Evolutionary conservation across 148 eudicot species (phyloP), one percentile per base, ranked within the genome.

Genomic region (Fagopyrum esculentum): DNA sequence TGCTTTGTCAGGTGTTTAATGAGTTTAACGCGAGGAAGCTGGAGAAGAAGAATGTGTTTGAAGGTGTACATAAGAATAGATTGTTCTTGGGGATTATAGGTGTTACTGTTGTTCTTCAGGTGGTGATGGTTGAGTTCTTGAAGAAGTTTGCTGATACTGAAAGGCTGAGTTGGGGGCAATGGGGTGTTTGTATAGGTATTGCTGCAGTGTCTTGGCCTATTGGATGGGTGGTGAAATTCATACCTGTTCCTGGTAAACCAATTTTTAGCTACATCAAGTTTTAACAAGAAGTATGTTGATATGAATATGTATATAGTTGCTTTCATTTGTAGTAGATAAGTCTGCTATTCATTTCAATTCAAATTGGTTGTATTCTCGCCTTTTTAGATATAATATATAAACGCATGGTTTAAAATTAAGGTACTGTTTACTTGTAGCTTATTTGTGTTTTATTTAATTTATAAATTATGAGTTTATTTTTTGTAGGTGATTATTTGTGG

Each of bases 41-140:
- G 0, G 81, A 81, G 76, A 81, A 78, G 74, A 71, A 78, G 81
- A 78, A 81, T 66, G 79, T 81, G 30, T 81, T 81, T 17, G 61
- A 74, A 40, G 84, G 84, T 6, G 75, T 81, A 55, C 78, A 61
- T 9, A 81, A 45, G 71, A 81, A 81, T 55, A 81, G 30, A 78
- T 5, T 81, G 19, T 81, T 81, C 69, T 29, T 81, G 40, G 81
- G 50, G 22, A 81, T 81, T 63, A 75, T 81, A 9, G 26, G 73
- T 48, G 45, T 64, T 19, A 81, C 84, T 13, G 30, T 81, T 17
- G 70, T 72, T 9, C 78, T 81, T 5, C 81, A 81, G 73, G 84
- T 81, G 52, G 76, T 81, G 48, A 81, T 81, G 84, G 84, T 81
- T 15, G 84, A 81, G 30, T 81, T 78, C 45, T 80, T 81, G 11